Conservation (phyloP, 257 asterid species). For the Gentiana macrophylla region DNA sequence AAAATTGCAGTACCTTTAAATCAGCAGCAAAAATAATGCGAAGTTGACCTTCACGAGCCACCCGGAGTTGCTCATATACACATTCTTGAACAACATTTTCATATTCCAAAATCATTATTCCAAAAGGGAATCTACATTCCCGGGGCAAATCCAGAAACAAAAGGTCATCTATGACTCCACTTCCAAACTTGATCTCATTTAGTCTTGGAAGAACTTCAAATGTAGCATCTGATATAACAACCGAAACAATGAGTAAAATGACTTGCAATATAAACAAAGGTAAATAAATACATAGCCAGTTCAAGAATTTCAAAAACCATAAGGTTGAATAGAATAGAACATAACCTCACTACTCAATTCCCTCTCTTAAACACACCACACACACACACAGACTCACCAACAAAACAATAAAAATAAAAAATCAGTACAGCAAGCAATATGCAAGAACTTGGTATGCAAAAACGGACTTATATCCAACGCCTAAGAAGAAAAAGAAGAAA, state of each 20-base stretch:
- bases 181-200: conserved; percentile 88
- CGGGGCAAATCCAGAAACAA: conserved; percentile 95
- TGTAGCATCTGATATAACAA: conserved; percentile 69
- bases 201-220: conserved; percentile 97
- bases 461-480: no score
- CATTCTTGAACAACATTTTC: conserved; percentile 94
- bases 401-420: no score
- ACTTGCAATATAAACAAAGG: background rate
- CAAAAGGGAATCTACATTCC: conserved; percentile 76
- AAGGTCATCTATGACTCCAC: conserved; percentile 84
- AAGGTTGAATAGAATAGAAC: no score
- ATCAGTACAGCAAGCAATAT: no score
- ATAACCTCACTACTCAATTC: no score
- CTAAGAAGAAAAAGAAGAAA: background rate
- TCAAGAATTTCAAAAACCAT: no score
- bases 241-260: background rate
- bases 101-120: conserved; percentile 90
- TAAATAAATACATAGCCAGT: no score
- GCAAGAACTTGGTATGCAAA: no score
- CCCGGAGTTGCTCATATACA: conserved; percentile 91
- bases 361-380: no score
- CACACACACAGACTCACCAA: no score
- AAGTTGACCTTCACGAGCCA: conserved; percentile 94
- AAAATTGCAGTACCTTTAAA: conserved; percentile 44
- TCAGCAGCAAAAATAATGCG: conserved; percentile 89